A percentile compares a stretch with the other conserved stretches of the same genome.
Evolutionary conservation across 495 filamentous ascomycete genomes (phyloP).

Genomic region (Daldinia concentrica): DNA sequence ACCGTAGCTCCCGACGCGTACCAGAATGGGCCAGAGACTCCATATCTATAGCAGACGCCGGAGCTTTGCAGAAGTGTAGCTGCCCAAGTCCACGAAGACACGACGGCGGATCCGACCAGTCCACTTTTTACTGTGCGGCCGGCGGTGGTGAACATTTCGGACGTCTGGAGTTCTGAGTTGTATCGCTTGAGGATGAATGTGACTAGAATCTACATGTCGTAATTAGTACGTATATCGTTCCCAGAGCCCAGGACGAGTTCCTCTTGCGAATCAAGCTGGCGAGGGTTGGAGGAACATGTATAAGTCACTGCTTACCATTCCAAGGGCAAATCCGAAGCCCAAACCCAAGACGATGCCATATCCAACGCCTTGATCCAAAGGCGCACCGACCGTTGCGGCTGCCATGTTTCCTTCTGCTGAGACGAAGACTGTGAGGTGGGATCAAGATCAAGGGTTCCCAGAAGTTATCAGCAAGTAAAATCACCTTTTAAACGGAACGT

Average conservation of each 20-base stretch:
- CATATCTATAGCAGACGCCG: constrained; percentile 89
- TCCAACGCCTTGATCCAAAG: constrained; percentile 75
- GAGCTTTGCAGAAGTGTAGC: constrained; percentile 85
- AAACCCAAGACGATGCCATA: constrained; percentile 87
- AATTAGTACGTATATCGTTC: background rate
- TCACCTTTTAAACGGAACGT: background rate
- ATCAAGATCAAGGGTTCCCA: background rate
- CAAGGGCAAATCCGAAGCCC: constrained; percentile 77
- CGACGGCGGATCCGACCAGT: constrained; percentile 93
- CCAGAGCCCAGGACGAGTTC: constrained; percentile 56
- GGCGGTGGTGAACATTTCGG: constrained; percentile 96
- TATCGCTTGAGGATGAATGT: constrained; percentile 86
- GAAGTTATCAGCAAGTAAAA: background rate
- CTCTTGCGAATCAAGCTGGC: background rate
- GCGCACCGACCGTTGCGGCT: constrained; percentile 49
- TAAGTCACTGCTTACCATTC: constrained; percentile 68
- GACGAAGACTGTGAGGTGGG: background rate
- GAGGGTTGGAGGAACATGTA: background rate
- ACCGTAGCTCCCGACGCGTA: constrained; percentile 75
- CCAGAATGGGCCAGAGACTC: constrained; percentile 93
- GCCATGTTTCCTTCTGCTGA: constrained; percentile 22
- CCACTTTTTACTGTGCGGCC: constrained; percentile 94
- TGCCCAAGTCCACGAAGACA: constrained; percentile 95
- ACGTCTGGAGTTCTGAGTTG: constrained; percentile 93
- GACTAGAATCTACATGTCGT: constrained; percentile 60